These are phyloP conservation scores for Syzygium syzygioides DNA, from an alignment of 441 rosid species.

Conservation along the genomic window DNA sequence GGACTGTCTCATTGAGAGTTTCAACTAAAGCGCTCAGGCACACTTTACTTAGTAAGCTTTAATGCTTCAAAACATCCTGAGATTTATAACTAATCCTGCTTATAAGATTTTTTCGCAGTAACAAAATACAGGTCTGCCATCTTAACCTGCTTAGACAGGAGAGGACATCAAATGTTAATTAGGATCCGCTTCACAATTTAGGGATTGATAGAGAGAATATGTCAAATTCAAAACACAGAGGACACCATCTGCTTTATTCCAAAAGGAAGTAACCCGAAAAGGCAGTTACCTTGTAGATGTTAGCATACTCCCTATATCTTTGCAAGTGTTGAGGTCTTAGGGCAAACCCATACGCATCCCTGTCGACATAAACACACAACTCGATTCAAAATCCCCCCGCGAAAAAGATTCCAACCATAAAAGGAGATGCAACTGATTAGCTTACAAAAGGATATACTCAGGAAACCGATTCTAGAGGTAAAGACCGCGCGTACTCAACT, in stretches of 20 bases:
- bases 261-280: neutral
- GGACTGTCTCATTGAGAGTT: neutral
- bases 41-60: neutral
- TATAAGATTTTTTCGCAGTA: neutral
- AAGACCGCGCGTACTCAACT: neutral
- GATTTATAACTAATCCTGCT: neutral
- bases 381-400: neutral
- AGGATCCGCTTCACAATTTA: neutral
- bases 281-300: constrained; percentile 38
- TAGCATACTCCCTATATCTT: constrained; percentile 43
- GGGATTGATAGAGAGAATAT: neutral
- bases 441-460: no score
- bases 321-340: constrained; percentile 70
- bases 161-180: neutral
- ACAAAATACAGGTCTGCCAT: neutral
- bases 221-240: neutral
- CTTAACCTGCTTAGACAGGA: neutral
- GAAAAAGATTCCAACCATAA: neutral
- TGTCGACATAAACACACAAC: constrained; percentile 13
- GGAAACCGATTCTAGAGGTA: neutral
- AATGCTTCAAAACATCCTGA: neutral
- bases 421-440: neutral
- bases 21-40: neutral
- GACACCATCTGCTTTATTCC: neutral
- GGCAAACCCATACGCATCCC: constrained; percentile 71